Conservation (phyloP, 108 stramenopile species). For the Cyclotella cryptica region DNA sequence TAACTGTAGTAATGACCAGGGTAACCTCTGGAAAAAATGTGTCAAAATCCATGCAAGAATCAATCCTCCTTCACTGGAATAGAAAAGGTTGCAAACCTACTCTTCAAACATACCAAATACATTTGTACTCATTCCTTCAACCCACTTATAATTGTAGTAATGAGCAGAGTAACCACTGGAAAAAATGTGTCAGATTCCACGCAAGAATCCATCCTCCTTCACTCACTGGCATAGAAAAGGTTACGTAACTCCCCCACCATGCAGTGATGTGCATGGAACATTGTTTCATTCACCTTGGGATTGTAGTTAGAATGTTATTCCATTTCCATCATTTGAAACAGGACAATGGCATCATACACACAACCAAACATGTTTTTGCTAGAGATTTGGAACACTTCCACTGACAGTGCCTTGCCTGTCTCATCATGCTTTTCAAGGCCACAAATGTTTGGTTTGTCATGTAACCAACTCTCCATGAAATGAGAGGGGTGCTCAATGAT, state of each 20-base stretch:
- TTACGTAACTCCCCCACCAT: slow-evolving; percentile 89
- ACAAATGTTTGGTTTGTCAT: slow-evolving; percentile 90
- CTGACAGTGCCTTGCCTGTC: slow-evolving; percentile 94
- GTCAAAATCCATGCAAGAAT: slow-evolving; percentile 96
- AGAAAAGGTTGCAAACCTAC: slow-evolving; percentile 97
- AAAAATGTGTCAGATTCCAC: slow-evolving; percentile 97
- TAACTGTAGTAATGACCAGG: slow-evolving; percentile 95
- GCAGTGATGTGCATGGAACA: slow-evolving; percentile 92
- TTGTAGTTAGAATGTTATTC: slow-evolving; percentile 92
- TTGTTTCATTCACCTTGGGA: slow-evolving; percentile 68
- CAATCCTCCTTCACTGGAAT: slow-evolving; percentile 93
- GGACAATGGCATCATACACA: no score
- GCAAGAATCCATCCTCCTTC: slow-evolving; percentile 97
- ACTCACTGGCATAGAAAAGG: slow-evolving; percentile 85
- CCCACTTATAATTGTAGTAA: slow-evolving; percentile 98
- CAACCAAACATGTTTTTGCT: slow-evolving; percentile 89
- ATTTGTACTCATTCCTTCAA: slow-evolving; percentile 97
- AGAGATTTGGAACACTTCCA: slow-evolving; percentile 96
- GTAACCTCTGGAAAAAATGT: slow-evolving; percentile 98
- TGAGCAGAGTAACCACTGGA: slow-evolving; percentile 96
- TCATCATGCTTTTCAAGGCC: slow-evolving; percentile 98
- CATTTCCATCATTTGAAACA: slow-evolving; percentile 96
- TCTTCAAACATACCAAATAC: slow-evolving; percentile 99
- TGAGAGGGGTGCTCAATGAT: slow-evolving; percentile 97
- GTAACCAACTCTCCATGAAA: slow-evolving; percentile 99